Evolutionary conservation across 805 yeast genomes (phyloP).

Genomic region (Cephaloascus albidus): DNA sequence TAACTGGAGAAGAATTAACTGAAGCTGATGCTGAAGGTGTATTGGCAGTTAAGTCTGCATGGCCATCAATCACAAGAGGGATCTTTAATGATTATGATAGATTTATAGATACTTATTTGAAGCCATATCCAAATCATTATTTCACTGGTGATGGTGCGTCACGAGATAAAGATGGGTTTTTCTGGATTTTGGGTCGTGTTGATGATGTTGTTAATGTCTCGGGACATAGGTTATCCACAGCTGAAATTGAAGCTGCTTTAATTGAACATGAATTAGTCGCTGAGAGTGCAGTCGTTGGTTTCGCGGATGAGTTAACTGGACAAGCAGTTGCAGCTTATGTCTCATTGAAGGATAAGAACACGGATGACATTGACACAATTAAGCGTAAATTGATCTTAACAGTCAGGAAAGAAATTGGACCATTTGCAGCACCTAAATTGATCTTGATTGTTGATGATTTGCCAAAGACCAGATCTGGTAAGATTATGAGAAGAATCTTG

Average conservation of each 20-base stretch:
- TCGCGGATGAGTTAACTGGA: conserved; percentile 76
- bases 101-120: conserved; percentile 72
- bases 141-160: conserved; percentile 91
- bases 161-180: conserved; percentile 74
- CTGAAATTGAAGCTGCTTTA: conserved; percentile 80
- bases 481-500: conserved; percentile 79
- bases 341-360: conserved; percentile 48
- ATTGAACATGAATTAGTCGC: conserved; percentile 63
- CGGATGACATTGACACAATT: conserved; percentile 39
- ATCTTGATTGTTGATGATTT: conserved; percentile 66
- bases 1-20: conserved; percentile 55
- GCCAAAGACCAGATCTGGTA: conserved; percentile 83
- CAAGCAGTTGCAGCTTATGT: conserved; percentile 82
- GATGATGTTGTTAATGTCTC: conserved; percentile 85
- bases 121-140: conserved; percentile 74
- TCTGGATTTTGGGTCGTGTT: conserved; percentile 81
- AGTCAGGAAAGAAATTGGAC: conserved; percentile 75
- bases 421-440: conserved; percentile 78
- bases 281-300: conserved; percentile 80
- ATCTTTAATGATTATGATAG: conserved; percentile 72
- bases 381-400: conserved; percentile 59
- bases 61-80: conserved; percentile 85
- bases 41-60: conserved; percentile 56
- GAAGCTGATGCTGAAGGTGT: conserved; percentile 78
- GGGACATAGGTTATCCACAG: conserved; percentile 83